phyloP scores from a whole-genome alignment of 345 rosid species.

The Salix caprea region DNA sequence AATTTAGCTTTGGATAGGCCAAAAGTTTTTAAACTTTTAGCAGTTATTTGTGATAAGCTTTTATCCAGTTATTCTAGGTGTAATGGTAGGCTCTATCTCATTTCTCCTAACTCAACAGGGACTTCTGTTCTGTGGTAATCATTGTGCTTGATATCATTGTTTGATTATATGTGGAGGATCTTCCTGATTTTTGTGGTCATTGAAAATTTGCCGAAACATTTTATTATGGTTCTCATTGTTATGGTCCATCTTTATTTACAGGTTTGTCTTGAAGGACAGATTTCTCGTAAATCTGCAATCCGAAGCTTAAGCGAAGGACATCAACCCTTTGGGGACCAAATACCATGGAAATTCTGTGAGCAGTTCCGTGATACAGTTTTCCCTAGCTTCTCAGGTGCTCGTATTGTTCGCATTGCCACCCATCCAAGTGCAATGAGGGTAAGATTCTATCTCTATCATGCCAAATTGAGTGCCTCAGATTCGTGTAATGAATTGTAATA shows the following conservation, averaged over 20 bases:
- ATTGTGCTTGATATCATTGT: background rate
- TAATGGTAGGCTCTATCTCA: background rate
- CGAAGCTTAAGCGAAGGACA: constrained; percentile 71
- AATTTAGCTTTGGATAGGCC: background rate
- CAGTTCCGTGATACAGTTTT: constrained; percentile 74
- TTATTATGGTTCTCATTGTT: background rate
- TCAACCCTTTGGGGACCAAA: constrained; percentile 93
- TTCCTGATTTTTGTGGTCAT: background rate
- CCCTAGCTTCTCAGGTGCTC: constrained; percentile 93
- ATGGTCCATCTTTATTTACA: constrained; percentile 11
- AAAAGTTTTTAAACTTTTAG: background rate
- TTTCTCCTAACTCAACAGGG: background rate
- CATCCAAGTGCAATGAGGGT: constrained; percentile 98
- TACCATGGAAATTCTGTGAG: constrained; percentile 98
- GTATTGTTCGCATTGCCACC: constrained; percentile 95
- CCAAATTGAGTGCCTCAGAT: background rate
- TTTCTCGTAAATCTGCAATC: constrained; percentile 74
- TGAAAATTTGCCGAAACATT: background rate
- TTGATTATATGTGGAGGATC: background rate
- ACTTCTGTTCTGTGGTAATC: background rate
- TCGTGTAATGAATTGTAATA: constrained; percentile 21
- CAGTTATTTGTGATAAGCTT: background rate
- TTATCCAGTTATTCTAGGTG: background rate
- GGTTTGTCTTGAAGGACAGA: constrained; percentile 92
- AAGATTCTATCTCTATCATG: constrained; percentile 12